These are phyloP conservation scores for Ballota nigra DNA, from an alignment of 257 asterid genomes.

Conservation along the genomic window DNA sequence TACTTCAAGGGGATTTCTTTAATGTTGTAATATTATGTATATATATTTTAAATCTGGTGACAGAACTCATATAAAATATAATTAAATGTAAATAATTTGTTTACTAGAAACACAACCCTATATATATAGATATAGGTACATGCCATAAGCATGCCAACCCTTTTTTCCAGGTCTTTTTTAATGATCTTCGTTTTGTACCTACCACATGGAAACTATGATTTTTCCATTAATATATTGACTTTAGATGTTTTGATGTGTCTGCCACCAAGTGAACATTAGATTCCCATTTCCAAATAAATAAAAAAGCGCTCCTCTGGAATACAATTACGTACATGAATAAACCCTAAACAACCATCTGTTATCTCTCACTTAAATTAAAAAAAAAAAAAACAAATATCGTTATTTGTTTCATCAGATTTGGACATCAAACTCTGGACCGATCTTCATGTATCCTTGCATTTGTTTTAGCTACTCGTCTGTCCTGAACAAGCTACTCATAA, in stretches of 20 bases:
- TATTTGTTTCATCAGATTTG: background rate
- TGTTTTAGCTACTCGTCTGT: background rate
- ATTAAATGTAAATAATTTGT: too few relatives aligned
- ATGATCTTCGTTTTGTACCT: constrained; percentile 40
- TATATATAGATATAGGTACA: too few relatives aligned
- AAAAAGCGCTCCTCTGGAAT: background rate
- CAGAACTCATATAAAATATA: too few relatives aligned
- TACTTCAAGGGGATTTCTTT: too few relatives aligned
- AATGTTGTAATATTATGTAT: too few relatives aligned
- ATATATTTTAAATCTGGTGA: too few relatives aligned
- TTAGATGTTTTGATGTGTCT: constrained; percentile 53
- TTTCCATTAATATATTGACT: constrained; percentile 33
- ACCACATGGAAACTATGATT: constrained; percentile 43
- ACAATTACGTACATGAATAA: constrained; percentile 27
- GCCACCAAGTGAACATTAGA: constrained; percentile 79
- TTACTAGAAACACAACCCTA: too few relatives aligned
- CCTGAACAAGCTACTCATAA: too few relatives aligned
- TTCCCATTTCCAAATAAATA: constrained; percentile 45
- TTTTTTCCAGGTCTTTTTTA: constrained; percentile 17
- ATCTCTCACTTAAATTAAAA: background rate
- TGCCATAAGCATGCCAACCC: constrained; percentile 21
- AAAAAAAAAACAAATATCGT: background rate
- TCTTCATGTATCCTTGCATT: background rate
- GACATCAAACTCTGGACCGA: constrained; percentile 3
- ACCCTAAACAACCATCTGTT: constrained; percentile 23